A percentile compares a stretch with the other conserved stretches of the same genome.
phyloP scores from a whole-genome alignment of 2,329 filamentous ascomycete genomes.

The Diaporthe ampelina region DNA sequence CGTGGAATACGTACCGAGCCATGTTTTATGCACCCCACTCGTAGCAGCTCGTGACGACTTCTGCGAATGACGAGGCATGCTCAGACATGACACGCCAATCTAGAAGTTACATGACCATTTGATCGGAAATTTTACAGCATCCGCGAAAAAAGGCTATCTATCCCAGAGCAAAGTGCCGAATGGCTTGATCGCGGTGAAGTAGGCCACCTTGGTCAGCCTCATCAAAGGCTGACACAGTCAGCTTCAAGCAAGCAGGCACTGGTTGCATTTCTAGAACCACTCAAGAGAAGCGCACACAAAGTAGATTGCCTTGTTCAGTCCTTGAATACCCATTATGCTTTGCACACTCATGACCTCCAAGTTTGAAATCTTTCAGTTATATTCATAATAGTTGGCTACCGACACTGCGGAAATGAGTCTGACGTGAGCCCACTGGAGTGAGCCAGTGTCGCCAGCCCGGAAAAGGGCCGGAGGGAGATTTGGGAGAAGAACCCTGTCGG shows the following conservation, averaged over 20 bases:
- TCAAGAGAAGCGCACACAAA: not conserved
- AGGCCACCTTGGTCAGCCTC: not conserved
- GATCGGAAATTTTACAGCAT: too few species aligned
- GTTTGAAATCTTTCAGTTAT: not conserved
- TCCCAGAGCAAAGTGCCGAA: not conserved
- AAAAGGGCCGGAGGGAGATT: not conserved
- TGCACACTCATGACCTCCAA: not conserved
- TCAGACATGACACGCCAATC: not conserved
- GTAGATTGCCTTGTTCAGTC: too few species aligned
- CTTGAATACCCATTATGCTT: not conserved
- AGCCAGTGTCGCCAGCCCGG: conserved; percentile 3
- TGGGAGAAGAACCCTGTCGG: conserved; percentile 1
- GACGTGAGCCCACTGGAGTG: conserved; percentile 14
- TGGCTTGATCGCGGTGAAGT: not conserved
- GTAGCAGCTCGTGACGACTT: not conserved
- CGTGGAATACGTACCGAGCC: not conserved
- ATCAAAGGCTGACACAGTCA: not conserved
- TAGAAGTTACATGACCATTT: too few species aligned
- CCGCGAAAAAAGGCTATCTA: not conserved
- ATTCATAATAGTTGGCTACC: not conserved
- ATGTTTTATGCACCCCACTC: too few species aligned
- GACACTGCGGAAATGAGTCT: not conserved
- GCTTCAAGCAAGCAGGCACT: not conserved
- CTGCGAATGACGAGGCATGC: too few species aligned
- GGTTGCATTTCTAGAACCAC: not conserved